Evolutionary conservation across 2,329 filamentous ascomycete species (phyloP).

Genomic region (Dactylellina sp.): DNA sequence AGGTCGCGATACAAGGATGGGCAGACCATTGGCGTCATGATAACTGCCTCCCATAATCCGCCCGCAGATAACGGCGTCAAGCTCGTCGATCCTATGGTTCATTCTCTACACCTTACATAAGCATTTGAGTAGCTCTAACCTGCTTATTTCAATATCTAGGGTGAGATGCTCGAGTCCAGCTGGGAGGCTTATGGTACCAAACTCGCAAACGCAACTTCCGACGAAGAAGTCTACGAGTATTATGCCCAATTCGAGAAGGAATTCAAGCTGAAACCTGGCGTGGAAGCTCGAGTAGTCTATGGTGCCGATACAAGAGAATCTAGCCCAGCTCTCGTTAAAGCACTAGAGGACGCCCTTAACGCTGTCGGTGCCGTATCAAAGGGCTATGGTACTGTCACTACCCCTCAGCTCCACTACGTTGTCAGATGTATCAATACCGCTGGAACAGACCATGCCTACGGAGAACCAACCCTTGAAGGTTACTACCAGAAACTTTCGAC

Average conservation of each 20-base stretch:
- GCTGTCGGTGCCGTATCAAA: slow-evolving; percentile 79
- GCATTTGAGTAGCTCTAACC: slow-evolving; percentile 49
- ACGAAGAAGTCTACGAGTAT: slow-evolving; percentile 78
- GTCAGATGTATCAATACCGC: slow-evolving; percentile 94
- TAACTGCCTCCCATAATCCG: slow-evolving; percentile 93
- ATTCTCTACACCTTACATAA: slow-evolving; percentile 2
- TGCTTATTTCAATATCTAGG: no score
- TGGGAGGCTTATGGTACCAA: slow-evolving; percentile 92
- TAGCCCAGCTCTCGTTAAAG: slow-evolving; percentile 82
- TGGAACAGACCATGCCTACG: slow-evolving; percentile 86
- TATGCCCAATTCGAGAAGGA: slow-evolving; percentile 81
- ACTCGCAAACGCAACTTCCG: slow-evolving; percentile 84
- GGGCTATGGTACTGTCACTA: slow-evolving; percentile 92
- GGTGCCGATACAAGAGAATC: slow-evolving; percentile 94
- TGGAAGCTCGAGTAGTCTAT: slow-evolving; percentile 81
- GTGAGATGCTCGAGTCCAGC: slow-evolving; percentile 92
- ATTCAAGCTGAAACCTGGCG: slow-evolving; percentile 78
- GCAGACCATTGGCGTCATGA: slow-evolving; percentile 95
- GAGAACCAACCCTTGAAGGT: slow-evolving; percentile 85
- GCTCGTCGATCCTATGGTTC: slow-evolving; percentile 90
- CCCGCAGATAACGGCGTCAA: slow-evolving; percentile 92
- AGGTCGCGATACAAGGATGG: slow-evolving; percentile 89
- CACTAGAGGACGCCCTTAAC: slow-evolving; percentile 81
- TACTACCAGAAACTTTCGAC: slow-evolving; percentile 93
- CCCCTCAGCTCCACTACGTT: slow-evolving; percentile 97